These are phyloP conservation scores for Solanum medicagineum DNA, from an alignment of 257 asterid genomes.

Conservation along the genomic window DNA sequence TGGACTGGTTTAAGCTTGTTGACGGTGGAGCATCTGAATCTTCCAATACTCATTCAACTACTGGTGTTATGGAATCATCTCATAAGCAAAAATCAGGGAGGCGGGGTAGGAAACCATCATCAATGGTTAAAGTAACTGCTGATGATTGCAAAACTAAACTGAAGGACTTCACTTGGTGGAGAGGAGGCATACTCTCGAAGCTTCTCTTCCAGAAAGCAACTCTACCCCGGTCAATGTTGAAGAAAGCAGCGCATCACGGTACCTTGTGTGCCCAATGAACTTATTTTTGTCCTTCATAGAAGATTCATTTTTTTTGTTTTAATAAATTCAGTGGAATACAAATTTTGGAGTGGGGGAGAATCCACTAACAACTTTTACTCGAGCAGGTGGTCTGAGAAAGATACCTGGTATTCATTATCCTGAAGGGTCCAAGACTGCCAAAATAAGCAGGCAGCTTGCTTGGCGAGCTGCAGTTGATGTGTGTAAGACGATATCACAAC, in stretches of 20 bases:
- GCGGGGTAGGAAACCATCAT: constrained; percentile 50
- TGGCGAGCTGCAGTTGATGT: constrained; percentile 86
- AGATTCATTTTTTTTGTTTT: not conserved
- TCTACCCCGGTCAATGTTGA: constrained; percentile 40
- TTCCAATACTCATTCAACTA: constrained; percentile 28
- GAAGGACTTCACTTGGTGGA: constrained; percentile 61
- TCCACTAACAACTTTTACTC: not conserved
- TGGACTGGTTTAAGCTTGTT: constrained; percentile 65
- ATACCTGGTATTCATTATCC: constrained; percentile 43
- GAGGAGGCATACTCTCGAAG: constrained; percentile 50
- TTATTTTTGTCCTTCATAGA: not conserved
- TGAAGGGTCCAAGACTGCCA: constrained; percentile 47
- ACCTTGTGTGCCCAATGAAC: not conserved
- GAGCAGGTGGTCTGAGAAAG: constrained; percentile 52
- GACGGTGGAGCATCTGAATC: constrained; percentile 44
- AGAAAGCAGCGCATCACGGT: constrained; percentile 65
- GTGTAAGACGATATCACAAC: constrained; percentile 53
- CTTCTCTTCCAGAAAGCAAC: constrained; percentile 40
- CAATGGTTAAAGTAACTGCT: constrained; percentile 22
- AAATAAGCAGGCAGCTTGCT: constrained; percentile 49
- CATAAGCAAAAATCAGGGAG: constrained; percentile 67
- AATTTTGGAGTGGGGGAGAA: not conserved
- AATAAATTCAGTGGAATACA: not conserved
- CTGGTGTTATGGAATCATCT: constrained; percentile 40
- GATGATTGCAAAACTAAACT: constrained; percentile 26